Evolutionary conservation across 1,284 basidiomycete species (phyloP), one percentile per base, ranked within the genome.

Genomic region (Apiotrichum akiyoshidainum): DNA sequence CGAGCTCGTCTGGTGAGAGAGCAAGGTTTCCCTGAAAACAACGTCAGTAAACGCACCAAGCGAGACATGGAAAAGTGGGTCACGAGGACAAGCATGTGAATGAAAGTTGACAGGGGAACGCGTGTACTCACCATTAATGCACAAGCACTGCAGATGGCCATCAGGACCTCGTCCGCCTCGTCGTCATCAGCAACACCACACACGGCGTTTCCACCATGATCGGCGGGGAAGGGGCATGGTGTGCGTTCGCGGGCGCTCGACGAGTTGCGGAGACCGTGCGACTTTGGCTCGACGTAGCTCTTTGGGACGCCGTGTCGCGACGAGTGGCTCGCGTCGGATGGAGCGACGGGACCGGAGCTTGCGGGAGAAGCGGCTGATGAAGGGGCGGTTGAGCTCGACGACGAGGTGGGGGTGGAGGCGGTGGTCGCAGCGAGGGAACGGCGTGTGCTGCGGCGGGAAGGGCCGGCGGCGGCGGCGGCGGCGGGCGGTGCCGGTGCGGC

Each of bases 21-120:
- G 76, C 76, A 21, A 69, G 67, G 54, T 78, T 78, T 44, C 72
- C 68, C 76, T 78, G 61, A n/a, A 42, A 45, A 21, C 14, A 21
- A 21, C 5, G 55, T 65, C 49, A 63, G 59, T 17, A 26, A 14
- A 31, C 21, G 14, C 26, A 42, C 19, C 2, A 19, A 42, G 41
- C 12, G 22, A 35, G 14, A 34, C 33, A 22, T 11, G 22, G 21
- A 26, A 26, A 48, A 17, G 46, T 35, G 46, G 26, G 14, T 34
- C 37, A 41, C 21, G 41, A 41, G 17, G 9, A 16, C 19, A 31
- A 31, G 19, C 17, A 33, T 22, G 31, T 31, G 40, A 37, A 42
- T 17, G 21, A 31, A 31, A 31, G 26, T 31, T 31, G n/a, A 31
- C 14, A 22, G 41, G 26, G 34, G 33, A n/a, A 19, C 19, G 9